A percentile compares a stretch with the other conserved stretches of the same genome.
These are phyloP conservation scores for Eucalyptus globulus DNA, from an alignment of 345 rosid species.

Conservation along the genomic window DNA sequence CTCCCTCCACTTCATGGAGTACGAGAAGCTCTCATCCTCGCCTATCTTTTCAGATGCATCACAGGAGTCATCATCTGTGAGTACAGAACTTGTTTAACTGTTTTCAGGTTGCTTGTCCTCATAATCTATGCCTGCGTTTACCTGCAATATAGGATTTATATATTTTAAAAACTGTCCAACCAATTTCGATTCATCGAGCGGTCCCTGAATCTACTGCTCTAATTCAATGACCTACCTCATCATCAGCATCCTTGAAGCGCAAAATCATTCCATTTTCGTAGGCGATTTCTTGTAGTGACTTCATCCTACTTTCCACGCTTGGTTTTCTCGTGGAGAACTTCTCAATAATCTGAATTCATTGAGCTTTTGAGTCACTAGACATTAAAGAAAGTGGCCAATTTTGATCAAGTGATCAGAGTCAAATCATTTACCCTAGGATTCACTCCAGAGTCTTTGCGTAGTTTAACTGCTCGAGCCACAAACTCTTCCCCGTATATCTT, in stretches of 20 bases:
- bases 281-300: conserved; percentile 22
- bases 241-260: conserved; percentile 5
- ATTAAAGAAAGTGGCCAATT: background rate
- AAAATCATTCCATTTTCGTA: conserved; percentile 14
- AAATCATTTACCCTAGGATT: conserved; percentile 19
- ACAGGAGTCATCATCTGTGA: background rate
- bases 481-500: conserved; percentile 25
- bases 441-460: conserved; percentile 22
- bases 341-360: conserved; percentile 18
- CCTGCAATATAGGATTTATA: background rate
- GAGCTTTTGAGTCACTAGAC: background rate
- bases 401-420: background rate
- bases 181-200: background rate
- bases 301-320: conserved; percentile 22
- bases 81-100: background rate
- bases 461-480: conserved; percentile 18
- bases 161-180: background rate
- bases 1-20: background rate
- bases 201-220: background rate
- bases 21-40: background rate
- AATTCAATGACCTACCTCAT: background rate
- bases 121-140: background rate
- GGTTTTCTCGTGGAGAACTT: conserved; percentile 25
- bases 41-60: background rate
- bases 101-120: background rate